Base-by-base conservation (phyloP, 2,329 filamentous ascomycete species). In the Ascosphaera aggregata region DNA sequence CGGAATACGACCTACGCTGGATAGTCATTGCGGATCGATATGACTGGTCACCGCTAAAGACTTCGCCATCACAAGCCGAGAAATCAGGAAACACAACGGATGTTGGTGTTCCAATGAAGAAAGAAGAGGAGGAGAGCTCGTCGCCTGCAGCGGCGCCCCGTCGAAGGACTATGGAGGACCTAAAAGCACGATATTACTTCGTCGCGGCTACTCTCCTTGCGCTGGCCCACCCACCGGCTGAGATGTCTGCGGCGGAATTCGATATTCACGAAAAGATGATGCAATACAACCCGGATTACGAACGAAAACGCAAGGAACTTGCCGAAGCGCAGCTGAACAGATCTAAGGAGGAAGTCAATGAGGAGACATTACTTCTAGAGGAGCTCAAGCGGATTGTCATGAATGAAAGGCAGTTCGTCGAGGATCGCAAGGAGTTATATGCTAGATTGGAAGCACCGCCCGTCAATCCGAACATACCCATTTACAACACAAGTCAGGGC, bases 361-460 rank as follows among this genome's bases (percentile, higher is more conserved):
- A 98, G 55, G 89, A 98, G 58, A 80, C 91, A 48, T 77, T 81
- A 24, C 62, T 98, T 2, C 67, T 98, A 15, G 69, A 86, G 42
- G 89, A 98, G 53, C 71, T 98, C 40, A 84, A 91, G 51, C 77
- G 89, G 42, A 95, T 98, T 46, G 71, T 92, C 50, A 76, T 80
- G 44, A 75, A 84, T 43, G 80, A 85, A 45, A 80, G 89, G 47
- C 75, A 73, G 41, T 77, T 95, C 51, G 81, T 91, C 52, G 76
- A 81, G 46, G 84, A 94, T 53, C 77, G 89, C 40, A 73, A 76
- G 47, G 85, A 93, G 54, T 70, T 92, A 35, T 93, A 86, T 59
- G 71, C 73, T 45, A 72, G 86, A 39, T 73, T 98, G 9, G 86
- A 94, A 51, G 80, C 82, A 44, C 85, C 85, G 54, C 66, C 48